Percentiles rank a stretch among this genome's conserved stretches.
These are phyloP conservation scores for Cinchona pubescens DNA, from an alignment of 257 asterid species.

Conservation along the genomic window DNA sequence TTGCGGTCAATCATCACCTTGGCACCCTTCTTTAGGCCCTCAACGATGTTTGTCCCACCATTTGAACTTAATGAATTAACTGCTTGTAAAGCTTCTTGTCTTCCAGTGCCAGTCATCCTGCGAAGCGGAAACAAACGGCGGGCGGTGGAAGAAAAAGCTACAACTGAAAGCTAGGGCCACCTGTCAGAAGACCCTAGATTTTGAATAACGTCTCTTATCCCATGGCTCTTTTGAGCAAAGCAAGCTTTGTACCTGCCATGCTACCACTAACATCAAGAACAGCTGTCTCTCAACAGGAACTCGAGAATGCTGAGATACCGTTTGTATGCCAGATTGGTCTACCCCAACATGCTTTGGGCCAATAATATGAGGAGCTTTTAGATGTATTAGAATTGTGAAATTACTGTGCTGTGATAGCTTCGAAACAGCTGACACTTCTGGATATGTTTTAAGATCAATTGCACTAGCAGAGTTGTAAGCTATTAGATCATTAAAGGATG, in stretches of 20 bases:
- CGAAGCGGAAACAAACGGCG: slow-evolving; percentile 83
- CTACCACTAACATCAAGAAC: slow-evolving; percentile 97
- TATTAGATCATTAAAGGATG: slow-evolving; percentile 21
- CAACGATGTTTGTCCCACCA: slow-evolving; percentile 87
- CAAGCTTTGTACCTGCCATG: slow-evolving; percentile 95
- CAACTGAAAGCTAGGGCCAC: slow-evolving; percentile 80
- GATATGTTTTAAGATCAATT: slow-evolving; percentile 50
- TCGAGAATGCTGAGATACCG: slow-evolving; percentile 42
- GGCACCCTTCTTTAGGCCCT: slow-evolving; percentile 72
- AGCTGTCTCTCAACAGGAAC: slow-evolving; percentile 84
- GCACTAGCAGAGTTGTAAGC: slow-evolving; percentile 23
- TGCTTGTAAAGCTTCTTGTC: slow-evolving; percentile 66
- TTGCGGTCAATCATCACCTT: slow-evolving; percentile 71
- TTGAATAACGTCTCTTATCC: slow-evolving; percentile 88
- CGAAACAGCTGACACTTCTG: slow-evolving; percentile 67
- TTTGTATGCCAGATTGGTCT: slow-evolving; percentile 29
- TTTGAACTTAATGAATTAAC: slow-evolving; percentile 71
- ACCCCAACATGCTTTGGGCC: slow-evolving; percentile 19
- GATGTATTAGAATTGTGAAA: slow-evolving; percentile 64
- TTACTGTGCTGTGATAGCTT: slow-evolving; percentile 36
- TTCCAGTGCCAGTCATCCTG: slow-evolving; percentile 64
- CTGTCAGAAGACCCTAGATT: slow-evolving; percentile 75
- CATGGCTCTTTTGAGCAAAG: slow-evolving; percentile 86
- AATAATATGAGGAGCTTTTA: slow-evolving; percentile 61
- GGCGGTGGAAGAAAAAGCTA: slow-evolving; percentile 84